Percentiles rank a stretch among this genome's conserved stretches.
Evolutionary conservation across 768 basidiomycete genomes (phyloP).

Genomic region (Gautieria morchelliformis): DNA sequence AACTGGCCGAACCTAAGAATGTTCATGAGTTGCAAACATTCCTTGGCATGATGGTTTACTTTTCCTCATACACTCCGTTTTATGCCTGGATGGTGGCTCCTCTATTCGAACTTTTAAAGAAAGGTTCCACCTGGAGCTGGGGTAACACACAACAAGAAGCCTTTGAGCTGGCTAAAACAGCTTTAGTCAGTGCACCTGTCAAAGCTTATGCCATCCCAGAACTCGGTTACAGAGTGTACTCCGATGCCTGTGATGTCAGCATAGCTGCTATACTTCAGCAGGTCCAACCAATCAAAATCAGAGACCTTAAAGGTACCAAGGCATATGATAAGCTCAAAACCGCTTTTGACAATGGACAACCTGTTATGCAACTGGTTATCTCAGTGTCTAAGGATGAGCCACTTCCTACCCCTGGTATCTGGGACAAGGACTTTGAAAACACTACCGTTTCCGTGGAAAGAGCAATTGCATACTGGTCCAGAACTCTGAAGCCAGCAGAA

Average conservation of each 20-base stretch:
- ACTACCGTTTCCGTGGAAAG: slow-evolving; percentile 10
- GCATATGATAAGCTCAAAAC: slow-evolving; percentile 11
- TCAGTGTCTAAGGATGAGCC: slow-evolving; percentile 9
- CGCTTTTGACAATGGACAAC: slow-evolving; percentile 1
- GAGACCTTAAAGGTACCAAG: slow-evolving; percentile 15
- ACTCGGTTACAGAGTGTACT: slow-evolving; percentile 26
- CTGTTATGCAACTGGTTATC: slow-evolving; percentile 6
- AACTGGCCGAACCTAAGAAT: too few relatives aligned
- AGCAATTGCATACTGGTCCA: slow-evolving; percentile 11
- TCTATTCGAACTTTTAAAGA: slow-evolving; percentile 24
- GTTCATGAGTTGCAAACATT: too few relatives aligned
- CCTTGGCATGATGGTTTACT: too few relatives aligned
- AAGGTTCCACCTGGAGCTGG: slow-evolving; percentile 19
- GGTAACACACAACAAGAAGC: slow-evolving; percentile 16
- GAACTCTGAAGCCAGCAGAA: slow-evolving; percentile 12
- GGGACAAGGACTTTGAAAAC: slow-evolving; percentile 13
- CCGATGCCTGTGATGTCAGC: slow-evolving; percentile 23
- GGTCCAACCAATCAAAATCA: slow-evolving; percentile 15
- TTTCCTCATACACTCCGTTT: too few relatives aligned
- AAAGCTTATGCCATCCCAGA: slow-evolving; percentile 21
- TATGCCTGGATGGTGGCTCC: slow-evolving; percentile 27
- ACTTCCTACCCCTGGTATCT: slow-evolving; percentile 21
- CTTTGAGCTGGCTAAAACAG: slow-evolving; percentile 21
- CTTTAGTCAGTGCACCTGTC: slow-evolving; percentile 24
- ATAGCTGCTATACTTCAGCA: slow-evolving; percentile 23